These are phyloP conservation scores for Apiospora phragmitis DNA, from an alignment of 2,329 filamentous ascomycete species.

Conservation along the genomic window DNA sequence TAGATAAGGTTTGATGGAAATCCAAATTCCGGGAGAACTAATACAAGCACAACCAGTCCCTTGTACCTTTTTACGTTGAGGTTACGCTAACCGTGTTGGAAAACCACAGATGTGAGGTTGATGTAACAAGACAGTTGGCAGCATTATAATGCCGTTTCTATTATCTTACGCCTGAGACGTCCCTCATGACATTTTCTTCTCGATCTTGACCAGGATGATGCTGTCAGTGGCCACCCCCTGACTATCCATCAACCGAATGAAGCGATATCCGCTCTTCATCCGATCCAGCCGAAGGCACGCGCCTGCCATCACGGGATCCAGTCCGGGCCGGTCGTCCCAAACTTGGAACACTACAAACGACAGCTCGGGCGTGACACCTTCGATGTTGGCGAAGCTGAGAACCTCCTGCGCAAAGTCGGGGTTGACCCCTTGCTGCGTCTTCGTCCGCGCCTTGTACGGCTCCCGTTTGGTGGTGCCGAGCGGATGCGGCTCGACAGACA, in stretches of 20 bases:
- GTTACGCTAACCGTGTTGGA: not conserved
- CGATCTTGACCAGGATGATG: conserved; percentile 73
- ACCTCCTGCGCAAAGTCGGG: conserved; percentile 62
- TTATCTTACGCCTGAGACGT: not conserved
- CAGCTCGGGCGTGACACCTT: conserved; percentile 64
- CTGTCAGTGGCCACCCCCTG: conserved; percentile 67
- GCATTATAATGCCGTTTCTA: no score
- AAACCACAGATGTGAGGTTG: not conserved
- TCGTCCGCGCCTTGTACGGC: conserved; percentile 57
- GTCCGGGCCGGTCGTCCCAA: conserved; percentile 78
- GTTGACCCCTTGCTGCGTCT: conserved; percentile 56
- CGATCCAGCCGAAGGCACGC: conserved; percentile 84
- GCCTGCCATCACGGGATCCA: conserved; percentile 82
- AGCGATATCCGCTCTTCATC: conserved; percentile 71
- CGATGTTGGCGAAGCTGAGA: conserved; percentile 55
- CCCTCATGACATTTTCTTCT: conserved; percentile 38
- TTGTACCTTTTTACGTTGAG: no score
- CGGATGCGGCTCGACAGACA: conserved; percentile 67
- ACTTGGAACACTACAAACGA: conserved; percentile 81
- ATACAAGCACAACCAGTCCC: no score
- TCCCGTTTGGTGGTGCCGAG: conserved; percentile 24
- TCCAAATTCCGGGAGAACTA: no score
- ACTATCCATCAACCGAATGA: conserved; percentile 73
- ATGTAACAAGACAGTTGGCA: not conserved
- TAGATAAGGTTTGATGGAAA: no score